phyloP scores from a whole-genome alignment of 768 basidiomycete genomes.

The Termitomyces sp. region DNA sequence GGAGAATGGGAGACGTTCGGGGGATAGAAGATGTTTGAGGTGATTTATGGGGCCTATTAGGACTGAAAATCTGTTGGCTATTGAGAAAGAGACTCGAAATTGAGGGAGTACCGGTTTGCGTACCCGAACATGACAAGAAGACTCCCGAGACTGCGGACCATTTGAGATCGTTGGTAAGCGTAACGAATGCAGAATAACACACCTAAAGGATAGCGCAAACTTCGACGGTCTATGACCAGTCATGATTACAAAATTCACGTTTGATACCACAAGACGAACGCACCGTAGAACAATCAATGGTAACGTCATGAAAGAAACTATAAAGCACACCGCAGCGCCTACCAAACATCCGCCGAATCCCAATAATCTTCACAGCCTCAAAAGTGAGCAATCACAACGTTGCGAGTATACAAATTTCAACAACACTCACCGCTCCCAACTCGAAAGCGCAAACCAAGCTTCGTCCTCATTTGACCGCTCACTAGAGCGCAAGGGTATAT shows the following conservation, averaged over 20 bases:
- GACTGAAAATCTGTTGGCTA: slow-evolving; percentile 62
- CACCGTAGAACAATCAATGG: slow-evolving; percentile 46
- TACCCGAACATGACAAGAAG: slow-evolving; percentile 96
- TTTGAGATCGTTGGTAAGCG: slow-evolving; percentile 8
- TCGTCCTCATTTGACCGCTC: slow-evolving; percentile 93
- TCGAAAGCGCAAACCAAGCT: slow-evolving; percentile 86
- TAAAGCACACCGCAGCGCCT: slow-evolving; percentile 92
- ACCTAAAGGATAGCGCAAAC: slow-evolving; percentile 89
- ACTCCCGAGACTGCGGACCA: slow-evolving; percentile 65
- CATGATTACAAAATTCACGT: slow-evolving; percentile 7
- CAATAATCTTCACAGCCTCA: slow-evolving; percentile 53
- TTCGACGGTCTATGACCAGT: slow-evolving; percentile 72
- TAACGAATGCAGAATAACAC: slow-evolving; percentile 8
- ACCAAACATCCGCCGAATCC: slow-evolving; percentile 89
- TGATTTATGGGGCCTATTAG: slow-evolving; percentile 90
- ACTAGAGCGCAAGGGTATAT: slow-evolving; percentile 80
- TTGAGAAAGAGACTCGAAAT: background rate
- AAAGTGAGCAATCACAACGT: slow-evolving; percentile 1
- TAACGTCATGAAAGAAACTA: slow-evolving; percentile 83
- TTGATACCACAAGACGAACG: slow-evolving; percentile 17
- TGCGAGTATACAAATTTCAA: too few species aligned
- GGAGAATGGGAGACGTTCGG: slow-evolving; percentile 84
- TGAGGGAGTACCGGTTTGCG: slow-evolving; percentile 20
- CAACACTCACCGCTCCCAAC: slow-evolving; percentile 82
- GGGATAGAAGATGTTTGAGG: slow-evolving; percentile 79